A percentile compares a stretch with the other conserved stretches of the same genome.
phyloP scores from a whole-genome alignment of 495 filamentous ascomycete species.

The Neurospora sp. region DNA sequence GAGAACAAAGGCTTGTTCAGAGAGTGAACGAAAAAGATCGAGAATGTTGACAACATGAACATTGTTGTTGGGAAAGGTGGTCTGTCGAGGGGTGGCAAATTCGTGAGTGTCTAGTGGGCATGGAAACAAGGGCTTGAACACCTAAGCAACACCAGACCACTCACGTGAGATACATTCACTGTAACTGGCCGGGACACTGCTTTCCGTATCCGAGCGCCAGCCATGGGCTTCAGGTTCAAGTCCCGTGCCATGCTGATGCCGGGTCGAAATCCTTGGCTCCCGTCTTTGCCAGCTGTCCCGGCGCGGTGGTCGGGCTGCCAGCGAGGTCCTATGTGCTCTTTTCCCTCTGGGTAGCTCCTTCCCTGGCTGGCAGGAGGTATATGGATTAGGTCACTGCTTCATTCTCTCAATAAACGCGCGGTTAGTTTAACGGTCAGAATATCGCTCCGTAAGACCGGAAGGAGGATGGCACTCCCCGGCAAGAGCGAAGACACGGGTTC shows the following conservation, averaged over 20 bases:
- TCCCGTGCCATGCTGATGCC: not conserved
- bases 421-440: not conserved
- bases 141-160: not conserved
- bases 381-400: not conserved
- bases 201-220: not conserved
- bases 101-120: not conserved
- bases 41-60: not conserved
- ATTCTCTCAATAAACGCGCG: not conserved
- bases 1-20: no score
- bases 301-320: not conserved
- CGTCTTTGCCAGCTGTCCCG: not conserved
- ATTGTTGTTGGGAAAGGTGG: not conserved
- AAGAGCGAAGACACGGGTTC: not conserved
- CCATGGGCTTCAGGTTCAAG: not conserved
- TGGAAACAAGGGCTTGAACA: not conserved
- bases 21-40: not conserved
- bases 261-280: not conserved
- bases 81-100: not conserved
- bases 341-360: not conserved
- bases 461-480: not conserved
- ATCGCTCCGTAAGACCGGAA: not conserved
- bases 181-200: not conserved
- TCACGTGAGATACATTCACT: not conserved
- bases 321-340: not conserved
- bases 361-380: not conserved